Base-by-base conservation (phyloP, 23 red algal species). In the Chondrus crispus region DNA sequence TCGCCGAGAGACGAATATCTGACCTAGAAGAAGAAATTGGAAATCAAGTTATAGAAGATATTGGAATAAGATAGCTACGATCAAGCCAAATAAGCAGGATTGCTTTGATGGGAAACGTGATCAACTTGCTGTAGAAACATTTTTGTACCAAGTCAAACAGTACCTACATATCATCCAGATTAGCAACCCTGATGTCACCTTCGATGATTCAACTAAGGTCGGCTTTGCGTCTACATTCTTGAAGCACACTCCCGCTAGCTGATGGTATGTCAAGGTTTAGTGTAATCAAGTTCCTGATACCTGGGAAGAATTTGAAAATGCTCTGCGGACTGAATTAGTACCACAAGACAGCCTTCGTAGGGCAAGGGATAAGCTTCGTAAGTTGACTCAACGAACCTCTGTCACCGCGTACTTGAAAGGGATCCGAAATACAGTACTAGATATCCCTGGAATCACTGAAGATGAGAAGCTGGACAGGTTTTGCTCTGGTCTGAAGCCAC, bases 261-360 rank as follows among this genome's bases (percentile, higher is more conserved):
- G 77, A 47, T 82, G 77, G 77, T 82, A 44, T 32, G 55, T 38
- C 44, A 24, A 54, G 22, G 51, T 82, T 4, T 60, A 19, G 10
- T 41, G 12, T 9, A 46, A 60, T 4, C 24, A 13, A 26, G 77
- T 60, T 6, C 77, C 77, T 4, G 6, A 20, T 8, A 53, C 47
- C n/a, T 82, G 77, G 77, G 77, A 82, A 60, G 51, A 20, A 20
- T 82, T 82, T 38, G 55, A 57, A 57, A 24, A 40, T 38, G 28
- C 39, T 8, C 28, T 76, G 24, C 28, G 39, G 24, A 37, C 71
- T 42, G 71, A 76, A 26, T 48, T 42, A 28, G 44, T 76, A 8
- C 5, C 71, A 8, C 71, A 76, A 37, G 71, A 76, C 24, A 42
- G 71, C 43, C 4, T 46, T 76, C 24, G 7, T 20, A 7, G 71